phyloP scores from a whole-genome alignment of 2,329 filamentous ascomycete species.

The Talaromyces sp. region DNA sequence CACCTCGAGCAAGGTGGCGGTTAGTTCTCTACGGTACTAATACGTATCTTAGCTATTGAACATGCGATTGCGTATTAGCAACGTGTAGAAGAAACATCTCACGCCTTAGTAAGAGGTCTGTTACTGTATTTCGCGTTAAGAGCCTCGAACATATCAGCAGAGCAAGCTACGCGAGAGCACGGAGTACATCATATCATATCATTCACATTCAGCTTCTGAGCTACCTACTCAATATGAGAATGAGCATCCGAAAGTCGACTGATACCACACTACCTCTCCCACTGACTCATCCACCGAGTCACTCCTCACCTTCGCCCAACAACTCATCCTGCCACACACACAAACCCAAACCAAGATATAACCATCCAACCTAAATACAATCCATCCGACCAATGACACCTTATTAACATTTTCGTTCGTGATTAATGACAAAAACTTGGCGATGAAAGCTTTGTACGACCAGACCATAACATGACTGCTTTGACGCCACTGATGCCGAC shows the following conservation, averaged over 20 bases:
- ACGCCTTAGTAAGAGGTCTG: not conserved
- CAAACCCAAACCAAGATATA: not conserved
- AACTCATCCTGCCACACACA: not conserved
- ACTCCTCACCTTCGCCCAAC: not conserved
- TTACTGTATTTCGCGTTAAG: not conserved
- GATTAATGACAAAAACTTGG: not conserved
- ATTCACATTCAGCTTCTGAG: constrained; percentile 2
- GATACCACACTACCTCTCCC: not conserved
- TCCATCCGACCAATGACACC: not conserved
- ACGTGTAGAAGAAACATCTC: not conserved
- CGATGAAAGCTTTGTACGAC: constrained; percentile 9
- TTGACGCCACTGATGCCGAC: constrained; percentile 15
- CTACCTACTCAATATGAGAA: not conserved
- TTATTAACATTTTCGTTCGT: constrained; percentile 12
- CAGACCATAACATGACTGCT: constrained; percentile 10
- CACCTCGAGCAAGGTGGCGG: not conserved
- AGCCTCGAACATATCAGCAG: not conserved
- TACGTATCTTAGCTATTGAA: not conserved
- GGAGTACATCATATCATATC: not conserved
- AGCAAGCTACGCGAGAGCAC: not conserved
- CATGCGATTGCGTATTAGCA: not conserved
- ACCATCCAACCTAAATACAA: not conserved
- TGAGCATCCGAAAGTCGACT: not conserved
- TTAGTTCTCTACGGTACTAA: not conserved
- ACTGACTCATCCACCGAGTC: not conserved